These are phyloP conservation scores for Pleurotus sapidus DNA, from an alignment of 768 basidiomycete species.

Conservation along the genomic window DNA sequence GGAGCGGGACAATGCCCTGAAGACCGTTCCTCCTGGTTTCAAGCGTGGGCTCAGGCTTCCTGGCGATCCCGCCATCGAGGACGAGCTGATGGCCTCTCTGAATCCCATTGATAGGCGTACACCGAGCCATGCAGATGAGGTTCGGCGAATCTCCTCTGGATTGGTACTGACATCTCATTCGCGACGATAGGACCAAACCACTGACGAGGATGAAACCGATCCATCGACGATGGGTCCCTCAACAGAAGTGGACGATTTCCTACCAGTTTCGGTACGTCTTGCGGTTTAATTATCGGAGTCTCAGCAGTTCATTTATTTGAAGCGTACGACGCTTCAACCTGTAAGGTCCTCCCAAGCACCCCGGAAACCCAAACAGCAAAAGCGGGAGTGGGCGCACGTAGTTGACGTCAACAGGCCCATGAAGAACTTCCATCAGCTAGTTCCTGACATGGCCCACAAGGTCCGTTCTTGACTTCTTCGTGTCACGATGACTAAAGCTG, in stretches of 20 bases:
- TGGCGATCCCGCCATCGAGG: slow-evolving; percentile 50
- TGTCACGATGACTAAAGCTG: too few relatives aligned
- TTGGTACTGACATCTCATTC: too few relatives aligned
- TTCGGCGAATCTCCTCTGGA: too few relatives aligned
- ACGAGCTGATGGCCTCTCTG: slow-evolving; percentile 31
- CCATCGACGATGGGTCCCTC: slow-evolving; percentile 15
- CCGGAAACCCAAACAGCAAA: slow-evolving; percentile 52
- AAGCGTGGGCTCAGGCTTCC: slow-evolving; percentile 73
- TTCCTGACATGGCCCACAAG: slow-evolving; percentile 95
- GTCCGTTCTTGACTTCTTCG: slow-evolving; percentile 32
- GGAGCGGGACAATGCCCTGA: slow-evolving; percentile 42
- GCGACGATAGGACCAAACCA: not conserved
- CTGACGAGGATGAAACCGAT: slow-evolving; percentile 18
- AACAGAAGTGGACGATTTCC: slow-evolving; percentile 75
- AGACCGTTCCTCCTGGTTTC: slow-evolving; percentile 81
- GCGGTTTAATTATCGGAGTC: slow-evolving; percentile 1
- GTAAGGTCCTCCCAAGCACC: slow-evolving; percentile 36
- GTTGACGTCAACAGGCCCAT: slow-evolving; percentile 92
- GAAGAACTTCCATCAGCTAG: slow-evolving; percentile 85
- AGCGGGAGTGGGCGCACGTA: slow-evolving; percentile 97
- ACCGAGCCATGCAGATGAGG: too few relatives aligned
- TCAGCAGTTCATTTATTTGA: not conserved
- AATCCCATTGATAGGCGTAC: slow-evolving; percentile 12
- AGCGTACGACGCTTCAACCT: slow-evolving; percentile 62
- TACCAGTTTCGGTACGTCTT: slow-evolving; percentile 53